These are phyloP conservation scores for Cocos nucifera DNA, from an alignment of 176 grass and related monocot species.

Conservation along the genomic window DNA sequence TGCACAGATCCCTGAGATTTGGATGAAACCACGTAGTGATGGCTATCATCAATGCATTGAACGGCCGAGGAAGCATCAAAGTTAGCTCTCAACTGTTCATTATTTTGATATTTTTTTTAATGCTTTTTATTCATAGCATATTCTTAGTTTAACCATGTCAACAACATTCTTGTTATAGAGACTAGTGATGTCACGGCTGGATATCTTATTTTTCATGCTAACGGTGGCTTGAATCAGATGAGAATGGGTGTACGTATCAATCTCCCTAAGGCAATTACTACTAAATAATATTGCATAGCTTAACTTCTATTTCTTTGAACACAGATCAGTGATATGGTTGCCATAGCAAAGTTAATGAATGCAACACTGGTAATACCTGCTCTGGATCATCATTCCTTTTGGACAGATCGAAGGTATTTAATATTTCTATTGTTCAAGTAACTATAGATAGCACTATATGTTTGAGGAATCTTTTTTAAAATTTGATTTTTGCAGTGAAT, in stretches of 20 bases:
- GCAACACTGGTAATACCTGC: slow-evolving; percentile 58
- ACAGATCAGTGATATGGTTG: slow-evolving; percentile 90
- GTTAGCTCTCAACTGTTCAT: slow-evolving; percentile 17
- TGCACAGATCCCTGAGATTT: slow-evolving; percentile 42
- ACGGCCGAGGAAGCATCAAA: slow-evolving; percentile 28
- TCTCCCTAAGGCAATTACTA: neutral
- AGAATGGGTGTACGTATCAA: slow-evolving; percentile 55
- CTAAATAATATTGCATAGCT: too few relatives aligned
- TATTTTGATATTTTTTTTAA: neutral
- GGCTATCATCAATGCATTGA: slow-evolving; percentile 48
- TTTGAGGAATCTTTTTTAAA: neutral
- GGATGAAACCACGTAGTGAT: slow-evolving; percentile 33
- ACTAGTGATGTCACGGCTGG: slow-evolving; percentile 29
- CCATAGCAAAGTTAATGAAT: slow-evolving; percentile 77
- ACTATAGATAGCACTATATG: too few relatives aligned
- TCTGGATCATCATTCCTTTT: slow-evolving; percentile 75
- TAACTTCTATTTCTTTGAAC: slow-evolving; percentile 3
- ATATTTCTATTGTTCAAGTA: too few relatives aligned
- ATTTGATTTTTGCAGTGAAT: slow-evolving; percentile 47
- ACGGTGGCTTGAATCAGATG: slow-evolving; percentile 86
- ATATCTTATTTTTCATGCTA: slow-evolving; percentile 57
- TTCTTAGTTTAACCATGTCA: too few relatives aligned
- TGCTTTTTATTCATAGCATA: too few relatives aligned
- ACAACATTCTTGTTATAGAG: slow-evolving; percentile 9
- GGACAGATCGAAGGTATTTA: slow-evolving; percentile 60